Percentiles rank a stretch among this genome's conserved stretches.
These are phyloP conservation scores for Hypoxylon sp. DNA, from an alignment of 2,329 filamentous ascomycete species.

Conservation along the genomic window DNA sequence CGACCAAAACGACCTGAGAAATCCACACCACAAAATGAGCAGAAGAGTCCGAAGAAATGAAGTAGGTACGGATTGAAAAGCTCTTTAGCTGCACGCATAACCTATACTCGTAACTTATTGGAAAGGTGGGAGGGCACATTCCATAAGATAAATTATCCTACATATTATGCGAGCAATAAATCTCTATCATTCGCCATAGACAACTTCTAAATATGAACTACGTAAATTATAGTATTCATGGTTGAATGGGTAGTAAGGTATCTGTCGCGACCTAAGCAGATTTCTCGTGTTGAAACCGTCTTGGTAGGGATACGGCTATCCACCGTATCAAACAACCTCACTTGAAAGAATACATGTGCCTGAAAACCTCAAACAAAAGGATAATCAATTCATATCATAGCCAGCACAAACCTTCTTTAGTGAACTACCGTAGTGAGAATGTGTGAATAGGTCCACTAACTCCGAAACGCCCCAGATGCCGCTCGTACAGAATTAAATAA, in stretches of 20 bases:
- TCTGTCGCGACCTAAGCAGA: not conserved
- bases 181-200: not conserved
- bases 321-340: slow-evolving; percentile 1
- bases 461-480: slow-evolving; percentile 44
- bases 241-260: not conserved
- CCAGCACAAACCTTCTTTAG: slow-evolving; percentile 27
- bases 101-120: not conserved
- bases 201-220: slow-evolving; percentile 5
- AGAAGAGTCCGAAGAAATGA: slow-evolving; percentile 8
- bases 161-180: not conserved
- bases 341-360: slow-evolving; percentile 6
- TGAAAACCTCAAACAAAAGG: slow-evolving; percentile 11
- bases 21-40: not conserved
- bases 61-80: not conserved
- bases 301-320: not conserved
- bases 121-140: not conserved
- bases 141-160: not conserved
- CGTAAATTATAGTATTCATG: slow-evolving; percentile 8
- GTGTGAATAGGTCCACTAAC: slow-evolving; percentile 19
- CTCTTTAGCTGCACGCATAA: not conserved
- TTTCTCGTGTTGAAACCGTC: not conserved
- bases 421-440: slow-evolving; percentile 17
- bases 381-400: slow-evolving; percentile 16
- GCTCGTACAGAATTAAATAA: slow-evolving; percentile 29
- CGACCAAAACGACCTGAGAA: slow-evolving; percentile 34